These are phyloP conservation scores for Kwoniella heveanensis DNA, from an alignment of 768 basidiomycete genomes.

Conservation along the genomic window DNA sequence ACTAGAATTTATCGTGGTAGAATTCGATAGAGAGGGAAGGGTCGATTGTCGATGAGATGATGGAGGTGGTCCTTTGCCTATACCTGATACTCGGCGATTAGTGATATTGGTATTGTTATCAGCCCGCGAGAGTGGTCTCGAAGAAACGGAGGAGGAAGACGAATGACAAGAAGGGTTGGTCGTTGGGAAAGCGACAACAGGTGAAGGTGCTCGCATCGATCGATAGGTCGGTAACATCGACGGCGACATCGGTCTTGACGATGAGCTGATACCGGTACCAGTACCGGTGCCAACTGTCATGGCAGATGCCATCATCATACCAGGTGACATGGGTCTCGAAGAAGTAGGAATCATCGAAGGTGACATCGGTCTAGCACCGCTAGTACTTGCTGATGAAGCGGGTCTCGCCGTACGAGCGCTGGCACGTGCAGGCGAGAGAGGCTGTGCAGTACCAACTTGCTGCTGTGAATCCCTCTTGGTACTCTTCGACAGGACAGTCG, in stretches of 20 bases:
- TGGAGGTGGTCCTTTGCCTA: conserved; percentile 42
- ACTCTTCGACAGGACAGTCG: background rate
- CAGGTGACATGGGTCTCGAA: conserved; percentile 38
- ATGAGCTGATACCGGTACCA: no score
- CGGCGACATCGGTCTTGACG: conserved; percentile 35
- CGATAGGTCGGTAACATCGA: conserved; percentile 21
- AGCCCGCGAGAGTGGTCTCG: conserved; percentile 3
- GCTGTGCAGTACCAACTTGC: background rate
- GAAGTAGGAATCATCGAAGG: conserved; percentile 16
- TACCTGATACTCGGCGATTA: background rate
- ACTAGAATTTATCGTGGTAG: conserved; percentile 4
- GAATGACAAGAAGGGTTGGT: conserved; percentile 6
- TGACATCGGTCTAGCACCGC: conserved; percentile 26
- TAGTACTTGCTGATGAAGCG: conserved; percentile 2
- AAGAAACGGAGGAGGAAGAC: conserved; percentile 15
- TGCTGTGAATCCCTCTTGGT: background rate
- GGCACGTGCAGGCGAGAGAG: background rate
- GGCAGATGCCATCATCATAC: conserved; percentile 2
- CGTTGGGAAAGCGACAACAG: conserved; percentile 17
- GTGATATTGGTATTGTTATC: background rate
- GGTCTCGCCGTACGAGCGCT: background rate
- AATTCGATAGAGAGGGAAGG: background rate
- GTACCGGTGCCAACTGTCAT: no score
- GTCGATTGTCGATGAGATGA: conserved; percentile 14
- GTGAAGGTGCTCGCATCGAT: conserved; percentile 26